Conservation (phyloP, 495 filamentous ascomycete genomes). For the Penicillium bovifimosum region DNA sequence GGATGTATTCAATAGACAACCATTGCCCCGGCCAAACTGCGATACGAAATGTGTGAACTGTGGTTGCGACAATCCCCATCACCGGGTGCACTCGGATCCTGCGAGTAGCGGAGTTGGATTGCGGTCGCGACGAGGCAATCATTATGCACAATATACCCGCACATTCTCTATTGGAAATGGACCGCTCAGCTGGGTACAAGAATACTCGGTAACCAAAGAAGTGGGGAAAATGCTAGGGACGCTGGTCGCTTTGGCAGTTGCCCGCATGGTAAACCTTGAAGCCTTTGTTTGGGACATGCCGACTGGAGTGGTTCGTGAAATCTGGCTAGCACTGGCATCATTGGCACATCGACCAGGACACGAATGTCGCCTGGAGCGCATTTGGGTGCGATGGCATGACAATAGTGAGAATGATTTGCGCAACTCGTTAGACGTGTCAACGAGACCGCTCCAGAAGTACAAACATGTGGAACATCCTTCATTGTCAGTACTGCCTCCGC, state of each 20-base stretch:
- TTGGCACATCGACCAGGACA: slow-evolving; percentile 57
- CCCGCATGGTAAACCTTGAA: slow-evolving; percentile 84
- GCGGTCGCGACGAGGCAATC: slow-evolving; percentile 55
- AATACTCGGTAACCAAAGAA: slow-evolving; percentile 85
- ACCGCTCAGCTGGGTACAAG: slow-evolving; percentile 72
- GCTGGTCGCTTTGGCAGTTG: slow-evolving; percentile 77
- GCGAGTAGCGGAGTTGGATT: slow-evolving; percentile 4
- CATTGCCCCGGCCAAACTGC: slow-evolving; percentile 6
- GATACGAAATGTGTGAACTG: slow-evolving; percentile 31
- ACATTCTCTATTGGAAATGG: slow-evolving; percentile 92
- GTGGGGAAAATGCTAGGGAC: slow-evolving; percentile 92
- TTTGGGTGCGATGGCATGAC: slow-evolving; percentile 91
- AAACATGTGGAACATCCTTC: slow-evolving; percentile 73
- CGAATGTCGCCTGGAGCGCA: slow-evolving; percentile 64
- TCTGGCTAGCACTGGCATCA: slow-evolving; percentile 79
- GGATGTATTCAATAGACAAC: slow-evolving; percentile 55
- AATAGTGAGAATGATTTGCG: slow-evolving; percentile 51
- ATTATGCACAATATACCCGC: slow-evolving; percentile 78
- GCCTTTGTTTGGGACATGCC: slow-evolving; percentile 97
- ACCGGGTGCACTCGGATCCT: slow-evolving; percentile 14
- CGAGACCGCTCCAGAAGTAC: slow-evolving; percentile 32
- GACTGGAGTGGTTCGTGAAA: slow-evolving; percentile 79
- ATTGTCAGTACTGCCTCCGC: slow-evolving; percentile 75
- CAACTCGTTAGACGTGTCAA: slow-evolving; percentile 2
- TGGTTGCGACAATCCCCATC: slow-evolving; percentile 23